These are phyloP conservation scores for Stagonosporopsis rhizophila DNA, from an alignment of 2,329 filamentous ascomycete genomes.

Conservation along the genomic window DNA sequence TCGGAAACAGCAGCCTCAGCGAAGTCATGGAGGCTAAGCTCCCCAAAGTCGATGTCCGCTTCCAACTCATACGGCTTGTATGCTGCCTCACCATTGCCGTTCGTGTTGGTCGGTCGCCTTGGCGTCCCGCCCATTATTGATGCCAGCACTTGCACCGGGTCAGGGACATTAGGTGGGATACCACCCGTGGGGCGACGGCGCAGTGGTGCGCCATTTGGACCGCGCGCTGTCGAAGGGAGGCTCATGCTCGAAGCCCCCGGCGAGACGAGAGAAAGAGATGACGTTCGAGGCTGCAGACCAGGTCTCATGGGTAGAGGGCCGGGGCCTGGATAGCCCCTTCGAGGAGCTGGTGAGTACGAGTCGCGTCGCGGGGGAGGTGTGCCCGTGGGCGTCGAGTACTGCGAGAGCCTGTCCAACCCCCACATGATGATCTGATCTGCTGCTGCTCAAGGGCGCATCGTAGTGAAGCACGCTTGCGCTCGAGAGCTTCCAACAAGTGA, in stretches of 20 bases:
- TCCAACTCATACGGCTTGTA: conserved; percentile 58
- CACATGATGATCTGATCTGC: conserved; percentile 67
- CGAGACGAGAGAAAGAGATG: conserved; percentile 76
- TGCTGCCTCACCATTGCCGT: conserved; percentile 43
- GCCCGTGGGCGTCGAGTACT: conserved; percentile 69
- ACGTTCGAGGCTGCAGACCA: conserved; percentile 72
- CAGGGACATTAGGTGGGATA: conserved; percentile 63
- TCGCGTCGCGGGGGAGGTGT: conserved; percentile 69
- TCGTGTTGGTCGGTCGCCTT: conserved; percentile 32
- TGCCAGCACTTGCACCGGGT: conserved; percentile 75
- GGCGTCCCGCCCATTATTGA: conserved; percentile 60
- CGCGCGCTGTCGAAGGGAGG: conserved; percentile 69
- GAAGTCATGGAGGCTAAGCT: conserved; percentile 77
- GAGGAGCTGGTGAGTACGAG: conserved; percentile 74
- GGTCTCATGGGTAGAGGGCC: conserved; percentile 73
- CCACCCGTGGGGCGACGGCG: conserved; percentile 65
- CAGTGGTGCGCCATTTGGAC: conserved; percentile 69
- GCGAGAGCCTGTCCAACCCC: conserved; percentile 81
- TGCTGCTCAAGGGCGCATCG: conserved; percentile 5
- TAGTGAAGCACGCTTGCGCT: background rate
- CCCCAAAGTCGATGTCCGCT: conserved; percentile 78
- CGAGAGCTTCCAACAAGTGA: conserved; percentile 9
- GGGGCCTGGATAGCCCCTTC: conserved; percentile 74
- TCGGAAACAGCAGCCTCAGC: conserved; percentile 51
- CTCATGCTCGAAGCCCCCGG: conserved; percentile 79